Percentiles rank a stretch among this genome's conserved stretches.
These are phyloP conservation scores for Hebeloma cylindrosporum DNA, from an alignment of 768 basidiomycete species.

Conservation along the genomic window DNA sequence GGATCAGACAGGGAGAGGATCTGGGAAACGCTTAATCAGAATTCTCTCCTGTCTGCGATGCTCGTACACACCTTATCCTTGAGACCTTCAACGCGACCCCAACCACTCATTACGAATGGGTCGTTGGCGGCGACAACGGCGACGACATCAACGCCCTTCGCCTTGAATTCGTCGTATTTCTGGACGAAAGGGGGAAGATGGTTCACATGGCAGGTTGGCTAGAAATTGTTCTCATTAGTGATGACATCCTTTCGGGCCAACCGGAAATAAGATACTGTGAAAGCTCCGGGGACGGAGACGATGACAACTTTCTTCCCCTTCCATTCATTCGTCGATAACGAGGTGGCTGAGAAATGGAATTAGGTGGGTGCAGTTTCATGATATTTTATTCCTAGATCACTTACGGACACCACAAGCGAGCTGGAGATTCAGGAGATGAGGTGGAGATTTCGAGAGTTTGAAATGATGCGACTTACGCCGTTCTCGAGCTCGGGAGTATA, in stretches of 20 bases:
- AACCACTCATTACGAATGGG: constrained; percentile 70
- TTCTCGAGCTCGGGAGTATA: constrained; percentile 64
- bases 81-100: constrained; percentile 56
- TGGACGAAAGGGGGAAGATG: constrained; percentile 68
- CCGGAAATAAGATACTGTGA: constrained; percentile 50
- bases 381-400: constrained; percentile 27
- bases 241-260: background rate
- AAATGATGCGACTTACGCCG: constrained; percentile 40
- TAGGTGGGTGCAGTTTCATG: constrained; percentile 9
- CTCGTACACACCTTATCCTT: constrained; percentile 66
- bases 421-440: constrained; percentile 31
- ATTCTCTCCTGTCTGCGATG: background rate
- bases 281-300: constrained; percentile 78
- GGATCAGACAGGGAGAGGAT: constrained; percentile 61
- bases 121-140: constrained; percentile 82
- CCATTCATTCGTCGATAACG: constrained; percentile 62
- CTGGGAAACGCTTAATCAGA: constrained; percentile 29
- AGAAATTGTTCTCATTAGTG: too few species aligned
- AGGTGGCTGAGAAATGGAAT: constrained; percentile 39
- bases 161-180: constrained; percentile 72
- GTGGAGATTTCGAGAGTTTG: constrained; percentile 10
- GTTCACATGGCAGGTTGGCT: constrained; percentile 64
- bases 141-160: constrained; percentile 73
- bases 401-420: constrained; percentile 64
- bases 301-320: constrained; percentile 82